Percentiles rank a stretch among this genome's conserved stretches.
These are phyloP conservation scores for Aspergillus haitiensis DNA, from an alignment of 495 filamentous ascomycete genomes.

Conservation along the genomic window DNA sequence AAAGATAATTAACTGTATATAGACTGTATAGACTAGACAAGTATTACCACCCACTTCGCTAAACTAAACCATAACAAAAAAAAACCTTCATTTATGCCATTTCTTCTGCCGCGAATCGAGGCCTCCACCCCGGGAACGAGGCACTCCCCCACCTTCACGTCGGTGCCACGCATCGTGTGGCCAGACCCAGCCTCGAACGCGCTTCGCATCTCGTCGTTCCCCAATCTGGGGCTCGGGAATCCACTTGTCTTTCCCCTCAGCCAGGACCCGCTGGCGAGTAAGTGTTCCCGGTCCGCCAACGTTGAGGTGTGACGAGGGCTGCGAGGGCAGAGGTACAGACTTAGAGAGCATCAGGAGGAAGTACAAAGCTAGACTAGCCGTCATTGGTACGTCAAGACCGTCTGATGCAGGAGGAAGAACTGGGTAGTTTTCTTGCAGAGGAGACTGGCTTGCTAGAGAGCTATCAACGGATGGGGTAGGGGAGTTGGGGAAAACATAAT, in stretches of 20 bases:
- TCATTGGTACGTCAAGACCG: constrained; percentile 54
- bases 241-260: constrained; percentile 71
- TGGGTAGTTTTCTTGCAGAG: constrained; percentile 21
- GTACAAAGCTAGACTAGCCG: constrained; percentile 68
- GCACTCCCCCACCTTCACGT: constrained; percentile 47
- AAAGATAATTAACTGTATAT: no score
- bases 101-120: constrained; percentile 32
- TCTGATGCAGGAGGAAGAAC: constrained; percentile 17
- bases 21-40: no score
- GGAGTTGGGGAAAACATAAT: constrained; percentile 18
- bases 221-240: constrained; percentile 80
- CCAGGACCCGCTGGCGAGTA: constrained; percentile 67
- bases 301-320: constrained; percentile 69
- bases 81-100: constrained; percentile 40
- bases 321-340: constrained; percentile 65
- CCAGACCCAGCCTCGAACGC: constrained; percentile 78
- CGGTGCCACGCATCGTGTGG: constrained; percentile 70
- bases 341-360: constrained; percentile 83
- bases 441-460: constrained; percentile 24
- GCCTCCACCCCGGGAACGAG: constrained; percentile 25
- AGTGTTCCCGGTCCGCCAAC: constrained; percentile 79
- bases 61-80: not conserved
- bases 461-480: constrained; percentile 27
- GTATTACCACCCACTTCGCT: no score
- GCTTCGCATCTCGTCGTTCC: constrained; percentile 82